phyloP scores from a whole-genome alignment of 2,329 filamentous ascomycete species.

The Aspergillus sp. region DNA sequence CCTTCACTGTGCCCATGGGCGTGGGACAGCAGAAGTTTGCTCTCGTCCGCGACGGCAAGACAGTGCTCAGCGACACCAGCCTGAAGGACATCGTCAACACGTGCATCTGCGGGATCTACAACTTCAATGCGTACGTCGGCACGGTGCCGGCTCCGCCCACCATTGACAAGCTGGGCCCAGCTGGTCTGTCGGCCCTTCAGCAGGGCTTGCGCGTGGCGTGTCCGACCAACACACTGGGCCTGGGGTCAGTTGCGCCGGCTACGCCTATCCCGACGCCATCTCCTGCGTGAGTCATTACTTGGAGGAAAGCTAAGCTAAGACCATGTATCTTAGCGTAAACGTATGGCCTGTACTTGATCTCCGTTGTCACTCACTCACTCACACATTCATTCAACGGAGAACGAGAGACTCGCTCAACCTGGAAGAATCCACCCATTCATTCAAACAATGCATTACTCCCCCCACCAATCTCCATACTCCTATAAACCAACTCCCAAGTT shows the following conservation, averaged over 20 bases:
- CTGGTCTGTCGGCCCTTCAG: constrained; percentile 32
- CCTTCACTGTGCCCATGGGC: constrained; percentile 51
- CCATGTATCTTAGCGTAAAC: no score
- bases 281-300: not conserved
- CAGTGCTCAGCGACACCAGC: constrained; percentile 51
- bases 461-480: no score
- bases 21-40: constrained; percentile 52
- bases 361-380: no score
- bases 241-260: not conserved
- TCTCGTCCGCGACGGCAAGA: constrained; percentile 45
- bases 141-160: constrained; percentile 44
- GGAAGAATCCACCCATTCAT: no score
- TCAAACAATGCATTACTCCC: no score
- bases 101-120: constrained; percentile 57
- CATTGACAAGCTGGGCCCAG: constrained; percentile 41
- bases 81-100: constrained; percentile 53
- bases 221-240: constrained; percentile 31
- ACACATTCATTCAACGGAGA: no score
- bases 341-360: no score
- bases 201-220: constrained; percentile 33
- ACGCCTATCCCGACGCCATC: not conserved
- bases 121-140: constrained; percentile 60
- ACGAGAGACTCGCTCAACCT: no score
- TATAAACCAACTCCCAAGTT: no score
- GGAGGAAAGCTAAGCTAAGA: constrained; percentile 3